Conservation (phyloP, 345 rosid species). For the Syzygium aqueum region DNA sequence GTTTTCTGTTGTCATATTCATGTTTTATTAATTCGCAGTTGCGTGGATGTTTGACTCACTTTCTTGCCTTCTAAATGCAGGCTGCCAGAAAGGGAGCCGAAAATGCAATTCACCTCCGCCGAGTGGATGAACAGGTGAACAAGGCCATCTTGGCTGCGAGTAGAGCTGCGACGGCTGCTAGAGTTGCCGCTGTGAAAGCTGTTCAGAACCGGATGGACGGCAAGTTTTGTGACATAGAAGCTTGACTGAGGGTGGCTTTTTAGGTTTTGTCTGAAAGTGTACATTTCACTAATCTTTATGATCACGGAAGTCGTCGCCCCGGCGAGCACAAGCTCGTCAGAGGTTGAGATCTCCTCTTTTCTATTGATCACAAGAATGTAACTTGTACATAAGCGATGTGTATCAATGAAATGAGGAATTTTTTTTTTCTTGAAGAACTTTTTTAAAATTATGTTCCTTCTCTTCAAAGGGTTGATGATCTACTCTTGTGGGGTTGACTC, state of each 20-base stretch:
- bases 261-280: slow-evolving; percentile 1
- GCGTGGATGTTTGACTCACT: not conserved
- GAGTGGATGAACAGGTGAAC: slow-evolving; percentile 77
- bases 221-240: slow-evolving; percentile 66
- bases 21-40: not conserved
- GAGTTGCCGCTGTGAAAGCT: slow-evolving; percentile 93
- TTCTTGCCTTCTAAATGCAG: slow-evolving; percentile 12
- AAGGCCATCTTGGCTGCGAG: slow-evolving; percentile 64
- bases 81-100: slow-evolving; percentile 75
- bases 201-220: slow-evolving; percentile 90
- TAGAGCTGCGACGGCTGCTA: slow-evolving; percentile 86
- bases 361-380: slow-evolving; percentile 14
- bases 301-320: not conserved
- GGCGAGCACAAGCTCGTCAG: not conserved
- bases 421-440: not conserved
- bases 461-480: not conserved
- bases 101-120: slow-evolving; percentile 42
- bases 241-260: slow-evolving; percentile 5
- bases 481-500: slow-evolving; percentile 8
- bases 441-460: not conserved
- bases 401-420: slow-evolving; percentile 22
- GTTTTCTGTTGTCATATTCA: not conserved
- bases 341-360: not conserved
- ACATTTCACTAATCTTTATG: not conserved
- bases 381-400: slow-evolving; percentile 9